These are phyloP conservation scores for Clavispora phyllophila DNA, from an alignment of 805 yeast genomes.

Conservation along the genomic window DNA sequence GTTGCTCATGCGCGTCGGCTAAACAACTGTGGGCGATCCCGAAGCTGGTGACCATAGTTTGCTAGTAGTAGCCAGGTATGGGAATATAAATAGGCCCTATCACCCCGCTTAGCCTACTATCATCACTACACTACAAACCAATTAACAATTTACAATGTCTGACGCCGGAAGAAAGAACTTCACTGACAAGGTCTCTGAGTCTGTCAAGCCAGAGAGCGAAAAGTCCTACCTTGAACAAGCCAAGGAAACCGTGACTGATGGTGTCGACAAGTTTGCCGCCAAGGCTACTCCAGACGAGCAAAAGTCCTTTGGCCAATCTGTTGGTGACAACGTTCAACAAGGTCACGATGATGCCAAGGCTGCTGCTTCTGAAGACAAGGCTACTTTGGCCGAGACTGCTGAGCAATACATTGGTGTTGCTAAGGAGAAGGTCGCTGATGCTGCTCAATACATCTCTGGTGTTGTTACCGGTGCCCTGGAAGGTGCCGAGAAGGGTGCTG, in stretches of 20 bases:
- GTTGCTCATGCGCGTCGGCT: not conserved
- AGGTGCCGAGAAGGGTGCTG: conserved; percentile 39
- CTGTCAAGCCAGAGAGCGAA: conserved; percentile 64
- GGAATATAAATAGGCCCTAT: conserved; percentile 2
- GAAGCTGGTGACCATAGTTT: not conserved
- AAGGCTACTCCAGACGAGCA: conserved; percentile 57
- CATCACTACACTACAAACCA: not conserved
- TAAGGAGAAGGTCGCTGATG: conserved; percentile 48
- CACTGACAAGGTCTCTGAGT: conserved; percentile 62
- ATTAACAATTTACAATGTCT: too few relatives aligned
- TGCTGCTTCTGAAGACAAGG: conserved; percentile 41
- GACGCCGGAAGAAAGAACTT: conserved; percentile 72
- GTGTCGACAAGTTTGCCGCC: conserved; percentile 60
- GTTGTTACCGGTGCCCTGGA: conserved; percentile 55
- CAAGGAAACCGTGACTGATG: conserved; percentile 64
- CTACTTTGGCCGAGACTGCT: conserved; percentile 39
- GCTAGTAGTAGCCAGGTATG: not conserved
- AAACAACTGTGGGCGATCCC: not conserved
- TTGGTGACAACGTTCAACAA: conserved; percentile 53
- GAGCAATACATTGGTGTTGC: conserved; percentile 48
- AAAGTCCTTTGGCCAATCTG: conserved; percentile 67
- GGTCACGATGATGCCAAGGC: conserved; percentile 52
- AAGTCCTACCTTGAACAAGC: conserved; percentile 62
- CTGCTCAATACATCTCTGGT: conserved; percentile 53
- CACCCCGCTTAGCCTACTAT: not conserved